Base-by-base conservation (phyloP, 140 eudicot species). In the Anethum foeniculum region DNA sequence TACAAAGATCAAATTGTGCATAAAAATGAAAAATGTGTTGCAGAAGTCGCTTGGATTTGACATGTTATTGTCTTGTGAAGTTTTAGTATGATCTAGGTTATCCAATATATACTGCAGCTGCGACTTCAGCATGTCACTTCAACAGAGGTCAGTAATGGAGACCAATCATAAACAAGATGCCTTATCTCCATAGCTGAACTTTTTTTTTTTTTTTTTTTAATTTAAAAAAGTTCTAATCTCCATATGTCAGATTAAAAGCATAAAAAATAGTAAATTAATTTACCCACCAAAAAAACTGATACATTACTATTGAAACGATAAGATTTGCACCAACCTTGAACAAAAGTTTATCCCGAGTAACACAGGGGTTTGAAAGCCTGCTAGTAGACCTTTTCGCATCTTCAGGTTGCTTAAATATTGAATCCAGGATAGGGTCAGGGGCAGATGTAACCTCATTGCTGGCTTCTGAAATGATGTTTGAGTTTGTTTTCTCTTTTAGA, bases 271-370 rank as follows among this genome's bases (percentile, higher is more conserved):
- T 0, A 51, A 16, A 3, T 51, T 51, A 51, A 51, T 15, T 51
- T 51, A 51, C 79, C 81, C 78, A 47, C 41, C 7, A 9, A 81
- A 18, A 19, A 71, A 71, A 39, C 5, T 30, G 39, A 2, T n/a
- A 38, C 4, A 39, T 8, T 39, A 71, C 47, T 21, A 6, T 8
- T 6, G 76, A 39, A 38, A 51, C 67, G 25, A 41, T 64, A 44
- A 28, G 27, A 74, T 34, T 74, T 67, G 79, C 21, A 71, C 83
- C 81, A 85, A 95, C 99, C 99, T 95, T 93, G 71, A 89, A 87
- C 75, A 86, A 72, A 73, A 89, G 76, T 28, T 89, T 93, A 75
- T 87, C 96, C 81, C 77, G 80, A 80, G 83, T 67, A 71, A 39
- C 58, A 58, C 82, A 81, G 74, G 83, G 78, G 36, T 79, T 85